Percentiles rank a stretch among this genome's conserved stretches.
phyloP scores from a whole-genome alignment of 495 filamentous ascomycete genomes.

The Parathielavia hyrcaniae region DNA sequence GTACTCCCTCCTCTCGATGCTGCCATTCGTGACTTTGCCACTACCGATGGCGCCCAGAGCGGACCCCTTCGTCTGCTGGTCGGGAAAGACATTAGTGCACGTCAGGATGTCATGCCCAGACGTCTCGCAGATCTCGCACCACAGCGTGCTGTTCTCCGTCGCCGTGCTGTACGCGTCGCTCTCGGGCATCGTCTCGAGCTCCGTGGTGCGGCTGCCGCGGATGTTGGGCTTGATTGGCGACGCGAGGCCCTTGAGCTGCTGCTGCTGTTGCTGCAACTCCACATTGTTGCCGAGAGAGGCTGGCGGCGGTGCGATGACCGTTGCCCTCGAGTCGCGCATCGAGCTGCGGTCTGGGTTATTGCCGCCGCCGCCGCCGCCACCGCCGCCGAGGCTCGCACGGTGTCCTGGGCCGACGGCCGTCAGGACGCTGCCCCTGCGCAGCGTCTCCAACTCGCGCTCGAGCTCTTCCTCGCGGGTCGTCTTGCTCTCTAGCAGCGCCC shows the following conservation, averaged over 20 bases:
- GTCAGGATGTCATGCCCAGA: slow-evolving; percentile 90
- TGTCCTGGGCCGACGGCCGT: slow-evolving; percentile 34
- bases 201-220: slow-evolving; percentile 40
- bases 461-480: slow-evolving; percentile 78
- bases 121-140: slow-evolving; percentile 96
- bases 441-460: slow-evolving; percentile 72
- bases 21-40: neutral
- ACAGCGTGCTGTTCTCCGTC: slow-evolving; percentile 65
- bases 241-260: slow-evolving; percentile 5
- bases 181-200: slow-evolving; percentile 59
- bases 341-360: slow-evolving; percentile 47
- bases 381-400: slow-evolving; percentile 6
- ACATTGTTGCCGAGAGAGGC: slow-evolving; percentile 25
- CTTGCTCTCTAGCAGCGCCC: slow-evolving; percentile 63
- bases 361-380: slow-evolving; percentile 36
- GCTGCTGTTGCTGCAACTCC: slow-evolving; percentile 22
- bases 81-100: slow-evolving; percentile 77
- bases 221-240: slow-evolving; percentile 37
- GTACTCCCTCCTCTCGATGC: slow-evolving; percentile 26
- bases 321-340: slow-evolving; percentile 53
- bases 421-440: slow-evolving; percentile 51
- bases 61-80: slow-evolving; percentile 30
- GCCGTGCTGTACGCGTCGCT: slow-evolving; percentile 66
- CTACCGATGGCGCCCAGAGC: slow-evolving; percentile 34
- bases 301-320: slow-evolving; percentile 37